These are phyloP conservation scores for Alternaria brassicicola DNA, from an alignment of 2,329 filamentous ascomycete species.

Conservation along the genomic window DNA sequence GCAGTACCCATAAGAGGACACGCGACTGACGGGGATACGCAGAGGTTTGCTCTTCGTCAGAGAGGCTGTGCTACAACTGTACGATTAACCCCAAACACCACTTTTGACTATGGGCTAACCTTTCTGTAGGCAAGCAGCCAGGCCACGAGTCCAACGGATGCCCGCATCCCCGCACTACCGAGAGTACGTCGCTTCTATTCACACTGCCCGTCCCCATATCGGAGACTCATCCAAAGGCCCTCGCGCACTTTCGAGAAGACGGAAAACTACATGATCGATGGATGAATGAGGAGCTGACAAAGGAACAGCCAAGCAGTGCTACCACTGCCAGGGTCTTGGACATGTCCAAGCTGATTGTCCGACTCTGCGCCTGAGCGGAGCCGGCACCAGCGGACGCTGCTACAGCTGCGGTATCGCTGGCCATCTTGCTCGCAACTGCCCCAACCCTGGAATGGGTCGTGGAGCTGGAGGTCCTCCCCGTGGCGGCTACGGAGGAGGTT, in stretches of 20 bases:
- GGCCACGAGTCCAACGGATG: constrained; percentile 98
- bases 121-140: constrained; percentile 73
- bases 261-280: background rate
- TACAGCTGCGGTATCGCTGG: constrained; percentile 95
- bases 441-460: constrained; percentile 73
- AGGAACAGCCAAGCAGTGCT: constrained; percentile 89
- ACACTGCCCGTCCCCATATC: background rate
- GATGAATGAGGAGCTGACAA: constrained; percentile 18
- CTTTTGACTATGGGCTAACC: constrained; percentile 17
- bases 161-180: constrained; percentile 93
- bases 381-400: constrained; percentile 83
- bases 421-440: constrained; percentile 90
- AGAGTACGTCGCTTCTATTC: constrained; percentile 63
- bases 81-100: constrained; percentile 48
- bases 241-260: background rate
- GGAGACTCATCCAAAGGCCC: background rate
- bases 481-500: constrained; percentile 72
- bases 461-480: constrained; percentile 67
- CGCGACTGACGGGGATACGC: constrained; percentile 33
- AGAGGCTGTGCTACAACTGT: constrained; percentile 99
- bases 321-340: constrained; percentile 97
- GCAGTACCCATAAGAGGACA: background rate
- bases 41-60: constrained; percentile 97
- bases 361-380: constrained; percentile 86
- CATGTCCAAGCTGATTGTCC: constrained; percentile 99